These are phyloP conservation scores for Ustilago tritici DNA, from an alignment of 1,284 basidiomycete species.

Conservation along the genomic window DNA sequence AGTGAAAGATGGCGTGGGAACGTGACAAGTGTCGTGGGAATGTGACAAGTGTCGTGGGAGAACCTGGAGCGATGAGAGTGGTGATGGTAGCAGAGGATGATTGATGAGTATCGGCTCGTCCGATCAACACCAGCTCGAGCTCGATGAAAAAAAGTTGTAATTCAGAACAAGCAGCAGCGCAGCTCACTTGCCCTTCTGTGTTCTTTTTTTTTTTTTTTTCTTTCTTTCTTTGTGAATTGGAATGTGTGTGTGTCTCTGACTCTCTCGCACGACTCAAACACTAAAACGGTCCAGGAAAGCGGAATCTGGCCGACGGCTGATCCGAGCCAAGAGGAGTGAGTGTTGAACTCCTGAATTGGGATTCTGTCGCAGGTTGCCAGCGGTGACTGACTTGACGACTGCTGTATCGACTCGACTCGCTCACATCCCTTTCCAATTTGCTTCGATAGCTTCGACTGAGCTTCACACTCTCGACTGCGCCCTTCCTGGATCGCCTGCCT, in stretches of 20 bases:
- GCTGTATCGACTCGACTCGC: background rate
- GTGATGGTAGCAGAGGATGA: background rate
- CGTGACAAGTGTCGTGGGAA: background rate
- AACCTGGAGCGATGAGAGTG: constrained; percentile 8
- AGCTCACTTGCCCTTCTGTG: background rate
- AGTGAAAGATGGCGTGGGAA: background rate
- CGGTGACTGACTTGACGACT: background rate
- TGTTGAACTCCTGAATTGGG: background rate
- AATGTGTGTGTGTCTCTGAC: background rate
- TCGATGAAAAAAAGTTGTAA: background rate
- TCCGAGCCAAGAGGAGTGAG: background rate
- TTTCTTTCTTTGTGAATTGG: background rate
- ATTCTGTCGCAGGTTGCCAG: background rate
- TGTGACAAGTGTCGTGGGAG: background rate
- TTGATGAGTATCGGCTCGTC: constrained; percentile 8
- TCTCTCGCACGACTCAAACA: constrained; percentile 1
- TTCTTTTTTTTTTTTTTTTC: no score
- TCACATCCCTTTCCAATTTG: background rate
- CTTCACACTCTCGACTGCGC: background rate
- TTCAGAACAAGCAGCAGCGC: background rate
- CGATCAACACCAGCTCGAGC: constrained; percentile 3
- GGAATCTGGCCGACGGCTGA: background rate
- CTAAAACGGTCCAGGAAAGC: background rate
- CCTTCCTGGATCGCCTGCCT: background rate
- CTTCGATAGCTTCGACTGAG: constrained; percentile 1